Conservation (phyloP, 2,329 filamentous ascomycete genomes). For the Simplicillium sp. region DNA sequence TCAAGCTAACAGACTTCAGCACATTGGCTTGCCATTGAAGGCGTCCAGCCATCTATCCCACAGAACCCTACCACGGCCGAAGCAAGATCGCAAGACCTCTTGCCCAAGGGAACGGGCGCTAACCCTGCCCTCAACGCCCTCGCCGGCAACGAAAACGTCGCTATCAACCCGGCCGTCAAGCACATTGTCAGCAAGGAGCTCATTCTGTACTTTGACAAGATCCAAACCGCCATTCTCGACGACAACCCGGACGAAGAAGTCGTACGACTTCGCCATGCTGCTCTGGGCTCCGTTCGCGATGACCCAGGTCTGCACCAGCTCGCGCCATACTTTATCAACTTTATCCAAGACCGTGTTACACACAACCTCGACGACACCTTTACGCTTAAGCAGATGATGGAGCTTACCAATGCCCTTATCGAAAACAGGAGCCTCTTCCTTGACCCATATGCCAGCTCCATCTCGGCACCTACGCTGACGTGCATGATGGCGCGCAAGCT, state of each 20-base stretch:
- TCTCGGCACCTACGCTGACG: slow-evolving; percentile 83
- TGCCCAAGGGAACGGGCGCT: slow-evolving; percentile 82
- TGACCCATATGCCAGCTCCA: slow-evolving; percentile 49
- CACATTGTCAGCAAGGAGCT: slow-evolving; percentile 94
- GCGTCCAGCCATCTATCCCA: slow-evolving; percentile 90
- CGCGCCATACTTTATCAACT: slow-evolving; percentile 92
- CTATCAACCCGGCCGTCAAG: slow-evolving; percentile 85
- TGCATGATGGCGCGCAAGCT: slow-evolving; percentile 75
- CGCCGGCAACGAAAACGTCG: slow-evolving; percentile 73
- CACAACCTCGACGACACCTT: slow-evolving; percentile 88
- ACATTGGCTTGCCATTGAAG: slow-evolving; percentile 96
- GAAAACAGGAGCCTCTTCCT: slow-evolving; percentile 72
- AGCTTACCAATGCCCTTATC: slow-evolving; percentile 74
- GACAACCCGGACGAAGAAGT: slow-evolving; percentile 75
- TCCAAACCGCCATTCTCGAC: slow-evolving; percentile 80
- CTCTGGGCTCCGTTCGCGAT: slow-evolving; percentile 72
- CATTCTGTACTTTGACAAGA: slow-evolving; percentile 93
- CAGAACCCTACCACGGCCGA: slow-evolving; percentile 90
- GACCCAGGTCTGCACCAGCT: slow-evolving; percentile 94
- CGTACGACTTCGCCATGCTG: slow-evolving; percentile 65
- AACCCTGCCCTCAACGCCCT: slow-evolving; percentile 75
- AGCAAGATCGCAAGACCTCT: slow-evolving; percentile 71
- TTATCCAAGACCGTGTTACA: slow-evolving; percentile 91
- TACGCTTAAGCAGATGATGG: slow-evolving; percentile 84
- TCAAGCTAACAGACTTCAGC: slow-evolving; percentile 38